Evolutionary conservation across 2,329 filamentous ascomycete species (phyloP), one percentile per base, ranked within the genome.

Genomic region (Dactylellina parvicollis): DNA sequence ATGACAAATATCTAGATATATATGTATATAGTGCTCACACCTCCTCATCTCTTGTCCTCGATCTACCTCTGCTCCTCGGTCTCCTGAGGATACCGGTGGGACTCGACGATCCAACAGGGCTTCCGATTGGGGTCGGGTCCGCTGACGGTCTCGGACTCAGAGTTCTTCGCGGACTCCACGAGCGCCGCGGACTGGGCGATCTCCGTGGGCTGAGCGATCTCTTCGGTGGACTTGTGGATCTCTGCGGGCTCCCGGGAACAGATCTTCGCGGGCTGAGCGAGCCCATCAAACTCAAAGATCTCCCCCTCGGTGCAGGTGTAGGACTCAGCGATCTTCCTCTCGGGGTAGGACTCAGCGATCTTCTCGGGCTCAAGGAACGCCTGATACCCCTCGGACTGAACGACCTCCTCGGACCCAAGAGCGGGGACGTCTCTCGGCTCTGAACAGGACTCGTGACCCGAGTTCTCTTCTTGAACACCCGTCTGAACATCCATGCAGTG

Each of bases 401-500:
- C 10, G 67, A 72, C n/a, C 67, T 57, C 34, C 67, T 49, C 34
- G 44, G 34, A 10, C 66, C 47, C 16, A 72, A 32, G 47, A 72
- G 52, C 28, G 67, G 67, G 1, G 67, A 72, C 9, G 67, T 60
- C 28, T 72, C 67, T 30, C 67, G 26, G 44, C 59, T 72, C 30
- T 36, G 56, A 28, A 72, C 38, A 2, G 67, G 52, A 32, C 49
- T 72, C 1, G 22, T 46, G 12, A 46, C 34, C 3, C 36, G 49
- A 8, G 56, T 52, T 24, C 46, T 65, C 14, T n/a, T 64, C 36
- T 34, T 52, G 24, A 72, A 59, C 5, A 60, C 10, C 18, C 54
- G 67, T 28, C 67, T 52, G 42, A 72, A 65, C 14, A 72, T 30
- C 67, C 67, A 72, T 20, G 59, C 67, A 8, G 67, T 72, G 9